Evolutionary conservation across 192 early-diverging fungal genomes (phyloP).

Genomic region (Entomortierella chlamydospora): DNA sequence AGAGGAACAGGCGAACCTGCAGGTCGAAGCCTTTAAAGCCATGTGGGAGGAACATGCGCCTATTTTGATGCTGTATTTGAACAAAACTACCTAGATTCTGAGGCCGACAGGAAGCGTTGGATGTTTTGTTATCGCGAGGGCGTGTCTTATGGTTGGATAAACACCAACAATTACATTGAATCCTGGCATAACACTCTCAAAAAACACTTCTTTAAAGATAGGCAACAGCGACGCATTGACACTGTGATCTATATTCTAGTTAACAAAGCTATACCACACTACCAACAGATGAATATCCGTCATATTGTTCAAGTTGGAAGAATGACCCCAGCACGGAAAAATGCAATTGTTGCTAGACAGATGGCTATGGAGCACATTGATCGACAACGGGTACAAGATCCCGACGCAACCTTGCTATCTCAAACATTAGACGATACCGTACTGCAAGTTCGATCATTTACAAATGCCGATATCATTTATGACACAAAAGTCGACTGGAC

Average conservation of each 20-base stretch:
- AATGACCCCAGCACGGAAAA: slow-evolving; percentile 6
- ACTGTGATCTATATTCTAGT: slow-evolving; percentile 3
- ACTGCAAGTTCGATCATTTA: not conserved
- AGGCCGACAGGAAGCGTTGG: slow-evolving; percentile 17
- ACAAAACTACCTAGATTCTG: slow-evolving; percentile 16
- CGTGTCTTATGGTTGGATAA: slow-evolving; percentile 7
- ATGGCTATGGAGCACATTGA: not conserved
- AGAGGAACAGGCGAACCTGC: not conserved
- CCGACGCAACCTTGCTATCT: too few species aligned
- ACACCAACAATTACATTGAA: slow-evolving; percentile 23
- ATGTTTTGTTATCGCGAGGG: slow-evolving; percentile 21
- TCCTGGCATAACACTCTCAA: slow-evolving; percentile 13
- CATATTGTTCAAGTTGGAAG: slow-evolving; percentile 7
- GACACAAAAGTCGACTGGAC: not conserved
- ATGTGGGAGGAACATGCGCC: not conserved
- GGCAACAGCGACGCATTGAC: slow-evolving; percentile 15
- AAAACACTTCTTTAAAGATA: slow-evolving; percentile 14
- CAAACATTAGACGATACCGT: too few species aligned
- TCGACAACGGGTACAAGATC: not conserved
- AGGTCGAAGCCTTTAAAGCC: not conserved
- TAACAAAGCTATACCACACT: slow-evolving; percentile 3
- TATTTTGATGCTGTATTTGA: slow-evolving; percentile 1
- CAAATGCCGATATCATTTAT: not conserved
- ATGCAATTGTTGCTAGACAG: not conserved
- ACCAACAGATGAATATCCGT: slow-evolving; percentile 10